Conservation (phyloP, 148 eudicot genomes). For the Arbutus unedo region DNA sequence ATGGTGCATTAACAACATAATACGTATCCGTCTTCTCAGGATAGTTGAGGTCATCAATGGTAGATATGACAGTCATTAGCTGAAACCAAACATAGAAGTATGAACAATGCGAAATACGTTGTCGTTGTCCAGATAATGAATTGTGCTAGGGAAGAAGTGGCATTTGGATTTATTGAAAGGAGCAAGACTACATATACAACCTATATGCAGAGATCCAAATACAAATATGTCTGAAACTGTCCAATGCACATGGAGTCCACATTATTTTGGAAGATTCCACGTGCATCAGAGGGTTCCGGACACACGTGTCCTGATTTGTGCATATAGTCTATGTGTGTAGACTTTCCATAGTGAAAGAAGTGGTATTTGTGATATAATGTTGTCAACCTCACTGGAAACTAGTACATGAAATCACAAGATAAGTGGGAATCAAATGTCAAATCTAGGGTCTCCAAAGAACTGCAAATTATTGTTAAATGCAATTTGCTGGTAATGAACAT, state of each 20-base stretch:
- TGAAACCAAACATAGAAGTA: slow-evolving; percentile 37
- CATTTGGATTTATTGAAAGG: not conserved
- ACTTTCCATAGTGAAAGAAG: not conserved
- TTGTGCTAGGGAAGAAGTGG: not conserved
- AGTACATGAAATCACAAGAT: not conserved
- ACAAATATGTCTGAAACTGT: no score
- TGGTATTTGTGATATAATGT: not conserved
- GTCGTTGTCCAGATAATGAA: not conserved
- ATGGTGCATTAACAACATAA: slow-evolving; percentile 91
- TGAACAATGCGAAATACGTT: slow-evolving; percentile 1
- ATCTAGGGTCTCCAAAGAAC: not conserved
- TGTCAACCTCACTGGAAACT: not conserved
- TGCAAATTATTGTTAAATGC: not conserved
- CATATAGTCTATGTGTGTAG: no score
- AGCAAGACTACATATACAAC: no score
- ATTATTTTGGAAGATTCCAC: no score
- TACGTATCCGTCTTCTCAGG: slow-evolving; percentile 98
- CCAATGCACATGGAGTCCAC: no score
- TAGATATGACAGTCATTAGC: slow-evolving; percentile 85
- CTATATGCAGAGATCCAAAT: no score
- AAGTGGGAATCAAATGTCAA: not conserved
- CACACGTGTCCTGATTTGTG: no score
- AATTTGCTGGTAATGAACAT: not conserved
- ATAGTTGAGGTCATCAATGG: slow-evolving; percentile 94
- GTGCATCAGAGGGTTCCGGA: no score